Conservation (phyloP, 805 yeast species). For the Zygotorulaspora sp. region DNA sequence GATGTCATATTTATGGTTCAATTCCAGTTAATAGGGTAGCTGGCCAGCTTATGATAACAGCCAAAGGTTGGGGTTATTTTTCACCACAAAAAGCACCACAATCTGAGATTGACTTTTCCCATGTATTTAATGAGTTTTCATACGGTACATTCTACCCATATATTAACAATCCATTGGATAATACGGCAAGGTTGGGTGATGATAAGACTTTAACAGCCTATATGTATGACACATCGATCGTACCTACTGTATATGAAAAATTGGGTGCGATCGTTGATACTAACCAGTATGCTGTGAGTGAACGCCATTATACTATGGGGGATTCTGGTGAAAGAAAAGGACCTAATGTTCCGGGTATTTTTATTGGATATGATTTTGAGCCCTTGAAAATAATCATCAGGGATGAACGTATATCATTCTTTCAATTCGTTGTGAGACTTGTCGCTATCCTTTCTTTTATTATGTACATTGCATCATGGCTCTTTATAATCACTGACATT, state of each 20-base stretch:
- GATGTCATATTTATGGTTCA: slow-evolving; percentile 82
- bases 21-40: slow-evolving; percentile 79
- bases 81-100: slow-evolving; percentile 42
- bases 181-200: slow-evolving; percentile 53
- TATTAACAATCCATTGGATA: slow-evolving; percentile 82
- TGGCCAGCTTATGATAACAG: slow-evolving; percentile 83
- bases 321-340: slow-evolving; percentile 13
- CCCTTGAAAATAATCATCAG: slow-evolving; percentile 67
- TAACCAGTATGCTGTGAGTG: slow-evolving; percentile 76
- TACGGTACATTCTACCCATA: slow-evolving; percentile 88
- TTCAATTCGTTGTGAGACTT: slow-evolving; percentile 70
- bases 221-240: slow-evolving; percentile 70
- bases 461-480: slow-evolving; percentile 63
- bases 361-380: slow-evolving; percentile 81
- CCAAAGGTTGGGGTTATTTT: slow-evolving; percentile 62
- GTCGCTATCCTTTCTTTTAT: slow-evolving; percentile 83
- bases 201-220: slow-evolving; percentile 46
- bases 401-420: slow-evolving; percentile 71
- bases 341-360: slow-evolving; percentile 64
- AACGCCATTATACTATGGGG: slow-evolving; percentile 35
- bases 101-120: slow-evolving; percentile 70
- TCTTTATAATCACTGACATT: slow-evolving; percentile 54
- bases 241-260: slow-evolving; percentile 73
- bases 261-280: slow-evolving; percentile 73
- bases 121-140: slow-evolving; percentile 79